Conservation (phyloP, 208 protist species). For the Jaenimonas drosophilae region DNA sequence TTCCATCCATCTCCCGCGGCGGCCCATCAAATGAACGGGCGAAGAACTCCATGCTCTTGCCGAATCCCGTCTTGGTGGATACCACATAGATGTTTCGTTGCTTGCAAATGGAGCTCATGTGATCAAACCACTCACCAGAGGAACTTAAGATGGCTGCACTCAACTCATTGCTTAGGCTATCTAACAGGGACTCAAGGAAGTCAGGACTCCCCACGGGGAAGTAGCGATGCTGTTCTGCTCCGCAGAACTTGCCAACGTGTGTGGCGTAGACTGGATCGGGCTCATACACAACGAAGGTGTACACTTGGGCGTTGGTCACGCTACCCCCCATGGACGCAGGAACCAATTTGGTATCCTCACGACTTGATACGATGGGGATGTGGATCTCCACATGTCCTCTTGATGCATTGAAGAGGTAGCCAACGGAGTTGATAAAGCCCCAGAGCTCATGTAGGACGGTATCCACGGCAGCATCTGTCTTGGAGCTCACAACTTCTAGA, state of each 20-base stretch:
- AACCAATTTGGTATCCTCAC: too few relatives aligned
- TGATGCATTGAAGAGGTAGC: constrained; percentile 7
- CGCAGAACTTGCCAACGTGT: constrained; percentile 15
- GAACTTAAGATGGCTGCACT: constrained; percentile 13
- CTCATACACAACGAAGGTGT: constrained; percentile 24
- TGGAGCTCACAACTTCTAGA: too few relatives aligned
- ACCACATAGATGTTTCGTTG: constrained; percentile 8
- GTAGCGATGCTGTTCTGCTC: constrained; percentile 7
- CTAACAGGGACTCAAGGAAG: constrained; percentile 9
- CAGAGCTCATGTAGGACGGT: constrained; percentile 4
- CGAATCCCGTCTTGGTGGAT: constrained; percentile 1
- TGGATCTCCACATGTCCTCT: constrained; percentile 3
- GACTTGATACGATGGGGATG: constrained; percentile 11
- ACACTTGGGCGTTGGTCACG: too few relatives aligned
- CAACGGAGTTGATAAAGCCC: constrained; percentile 2
- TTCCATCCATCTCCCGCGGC: neutral
- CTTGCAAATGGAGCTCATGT: constrained; percentile 7
- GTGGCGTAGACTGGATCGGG: constrained; percentile 14
- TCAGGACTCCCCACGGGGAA: constrained; percentile 7
- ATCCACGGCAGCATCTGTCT: too few relatives aligned
- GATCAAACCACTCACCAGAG: constrained; percentile 5
- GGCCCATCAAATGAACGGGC: constrained; percentile 7
- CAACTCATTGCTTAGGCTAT: constrained; percentile 11
- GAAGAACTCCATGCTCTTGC: neutral
- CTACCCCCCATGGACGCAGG: too few relatives aligned